phyloP scores from a whole-genome alignment of 1,284 basidiomycete genomes.

The Porphyrellus sp. region DNA sequence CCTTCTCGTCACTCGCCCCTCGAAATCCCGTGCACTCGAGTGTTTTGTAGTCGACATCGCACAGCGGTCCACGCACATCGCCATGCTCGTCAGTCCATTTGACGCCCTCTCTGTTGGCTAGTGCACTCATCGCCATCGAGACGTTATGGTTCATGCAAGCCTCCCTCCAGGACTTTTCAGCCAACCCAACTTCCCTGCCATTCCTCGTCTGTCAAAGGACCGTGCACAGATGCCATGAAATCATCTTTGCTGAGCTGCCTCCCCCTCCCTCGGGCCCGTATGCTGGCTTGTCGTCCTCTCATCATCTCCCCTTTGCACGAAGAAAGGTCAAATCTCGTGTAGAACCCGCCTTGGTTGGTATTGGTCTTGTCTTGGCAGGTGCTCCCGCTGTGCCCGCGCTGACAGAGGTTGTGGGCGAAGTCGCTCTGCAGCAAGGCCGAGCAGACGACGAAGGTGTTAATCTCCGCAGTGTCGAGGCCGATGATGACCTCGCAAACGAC shows the following conservation, averaged over 20 bases:
- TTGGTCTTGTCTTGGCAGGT: conserved; percentile 80
- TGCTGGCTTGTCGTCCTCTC: conserved; percentile 48
- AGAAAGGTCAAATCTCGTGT: conserved; percentile 71
- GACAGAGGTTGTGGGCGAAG: conserved; percentile 70
- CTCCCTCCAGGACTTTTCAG: conserved; percentile 81
- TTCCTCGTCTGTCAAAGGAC: conserved; percentile 93
- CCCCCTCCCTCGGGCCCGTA: conserved; percentile 65
- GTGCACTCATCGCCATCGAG: conserved; percentile 42
- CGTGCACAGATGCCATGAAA: conserved; percentile 91
- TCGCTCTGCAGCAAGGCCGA: conserved; percentile 88
- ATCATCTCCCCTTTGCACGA: conserved; percentile 47
- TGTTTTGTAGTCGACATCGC: conserved; percentile 86
- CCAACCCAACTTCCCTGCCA: conserved; percentile 65
- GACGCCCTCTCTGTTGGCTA: conserved; percentile 11
- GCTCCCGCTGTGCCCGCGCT: conserved; percentile 76
- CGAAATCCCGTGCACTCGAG: conserved; percentile 86
- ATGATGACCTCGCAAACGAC: conserved; percentile 36
- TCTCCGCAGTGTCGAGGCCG: conserved; percentile 48
- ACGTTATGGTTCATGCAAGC: conserved; percentile 99
- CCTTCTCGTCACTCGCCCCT: conserved; percentile 86
- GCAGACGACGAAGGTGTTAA: conserved; percentile 52
- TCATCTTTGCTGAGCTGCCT: conserved; percentile 91
- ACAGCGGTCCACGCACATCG: conserved; percentile 88
- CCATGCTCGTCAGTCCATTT: conserved; percentile 76
- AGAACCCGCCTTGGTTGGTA: conserved; percentile 80